Conservation (phyloP, 2,329 filamentous ascomycete genomes). For the Trichothecium roseum region DNA sequence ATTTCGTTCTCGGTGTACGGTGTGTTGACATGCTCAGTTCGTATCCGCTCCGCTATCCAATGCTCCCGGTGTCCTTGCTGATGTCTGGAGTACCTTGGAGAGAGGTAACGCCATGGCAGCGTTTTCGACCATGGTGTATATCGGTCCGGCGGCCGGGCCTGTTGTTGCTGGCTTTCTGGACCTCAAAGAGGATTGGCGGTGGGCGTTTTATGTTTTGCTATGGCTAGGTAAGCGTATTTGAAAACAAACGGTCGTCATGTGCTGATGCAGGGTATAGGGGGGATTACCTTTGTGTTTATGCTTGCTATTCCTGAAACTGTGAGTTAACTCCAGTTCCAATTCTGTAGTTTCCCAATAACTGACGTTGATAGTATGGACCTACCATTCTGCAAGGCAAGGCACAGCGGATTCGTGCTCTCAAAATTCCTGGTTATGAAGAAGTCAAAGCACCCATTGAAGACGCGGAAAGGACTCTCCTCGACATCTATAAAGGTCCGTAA, state of each 20-base stretch:
- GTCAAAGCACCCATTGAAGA: slow-evolving; percentile 39
- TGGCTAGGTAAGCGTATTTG: too few species aligned
- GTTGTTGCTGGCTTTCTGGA: slow-evolving; percentile 47
- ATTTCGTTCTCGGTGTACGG: too few species aligned
- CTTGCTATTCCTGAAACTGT: slow-evolving; percentile 52
- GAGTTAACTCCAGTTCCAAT: too few species aligned
- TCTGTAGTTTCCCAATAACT: too few species aligned
- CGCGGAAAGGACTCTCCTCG: slow-evolving; percentile 25
- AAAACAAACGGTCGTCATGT: too few species aligned
- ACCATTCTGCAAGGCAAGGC: slow-evolving; percentile 44
- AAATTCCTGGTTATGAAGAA: slow-evolving; percentile 40
- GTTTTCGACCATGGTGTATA: slow-evolving; percentile 42
- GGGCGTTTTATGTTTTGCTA: slow-evolving; percentile 38
- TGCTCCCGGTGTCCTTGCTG: slow-evolving; percentile 39
- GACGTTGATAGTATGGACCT: slow-evolving; percentile 31
- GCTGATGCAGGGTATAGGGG: too few species aligned
- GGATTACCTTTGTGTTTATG: slow-evolving; percentile 30
- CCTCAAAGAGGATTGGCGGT: slow-evolving; percentile 42
- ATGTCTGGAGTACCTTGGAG: slow-evolving; percentile 41
- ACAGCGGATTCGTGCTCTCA: slow-evolving; percentile 33
- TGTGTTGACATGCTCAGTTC: too few species aligned
- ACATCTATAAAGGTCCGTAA: slow-evolving; percentile 40
- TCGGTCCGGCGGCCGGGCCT: slow-evolving; percentile 42
- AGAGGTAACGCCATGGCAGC: slow-evolving; percentile 43
- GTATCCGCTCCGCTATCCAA: slow-evolving; percentile 39